Conservation (phyloP, 2,329 filamentous ascomycete genomes). For the Penicillium sp. region DNA sequence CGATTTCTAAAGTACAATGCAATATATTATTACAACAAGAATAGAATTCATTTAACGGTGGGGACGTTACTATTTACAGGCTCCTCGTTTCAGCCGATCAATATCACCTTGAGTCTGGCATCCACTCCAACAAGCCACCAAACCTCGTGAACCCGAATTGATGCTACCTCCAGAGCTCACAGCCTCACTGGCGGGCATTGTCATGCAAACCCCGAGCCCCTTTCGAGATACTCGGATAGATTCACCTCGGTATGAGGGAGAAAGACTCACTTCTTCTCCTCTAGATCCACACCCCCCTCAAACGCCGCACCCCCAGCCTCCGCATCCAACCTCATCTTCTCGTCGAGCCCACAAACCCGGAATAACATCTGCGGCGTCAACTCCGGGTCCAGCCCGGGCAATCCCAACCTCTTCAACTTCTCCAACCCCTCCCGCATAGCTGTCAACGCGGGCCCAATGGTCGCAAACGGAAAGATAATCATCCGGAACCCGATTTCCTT, state of each 20-base stretch:
- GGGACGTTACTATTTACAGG: slow-evolving; percentile 25
- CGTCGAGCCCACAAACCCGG: slow-evolving; percentile 49
- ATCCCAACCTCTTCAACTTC: slow-evolving; percentile 43
- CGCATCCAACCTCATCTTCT: slow-evolving; percentile 46
- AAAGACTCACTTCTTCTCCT: slow-evolving; percentile 20
- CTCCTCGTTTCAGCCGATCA: background rate
- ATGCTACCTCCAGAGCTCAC: background rate
- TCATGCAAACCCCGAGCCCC: background rate
- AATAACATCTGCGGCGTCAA: slow-evolving; percentile 47
- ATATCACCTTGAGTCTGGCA: slow-evolving; percentile 1
- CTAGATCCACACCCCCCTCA: slow-evolving; percentile 36
- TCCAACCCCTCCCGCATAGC: slow-evolving; percentile 44
- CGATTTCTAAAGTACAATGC: background rate
- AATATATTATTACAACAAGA: background rate
- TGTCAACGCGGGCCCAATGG: slow-evolving; percentile 42
- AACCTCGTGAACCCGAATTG: background rate
- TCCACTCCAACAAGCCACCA: slow-evolving; percentile 1
- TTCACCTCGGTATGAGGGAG: background rate
- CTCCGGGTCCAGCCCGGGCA: slow-evolving; percentile 35
- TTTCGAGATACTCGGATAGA: background rate
- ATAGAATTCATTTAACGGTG: slow-evolving; percentile 14
- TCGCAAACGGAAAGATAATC: slow-evolving; percentile 49
- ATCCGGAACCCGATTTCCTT: slow-evolving; percentile 47
- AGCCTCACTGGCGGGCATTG: background rate
- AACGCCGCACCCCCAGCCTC: slow-evolving; percentile 44